Evolutionary conservation across 805 yeast genomes (phyloP), one percentile per base, ranked within the genome.

Genomic region (Komagataella ulmi): DNA sequence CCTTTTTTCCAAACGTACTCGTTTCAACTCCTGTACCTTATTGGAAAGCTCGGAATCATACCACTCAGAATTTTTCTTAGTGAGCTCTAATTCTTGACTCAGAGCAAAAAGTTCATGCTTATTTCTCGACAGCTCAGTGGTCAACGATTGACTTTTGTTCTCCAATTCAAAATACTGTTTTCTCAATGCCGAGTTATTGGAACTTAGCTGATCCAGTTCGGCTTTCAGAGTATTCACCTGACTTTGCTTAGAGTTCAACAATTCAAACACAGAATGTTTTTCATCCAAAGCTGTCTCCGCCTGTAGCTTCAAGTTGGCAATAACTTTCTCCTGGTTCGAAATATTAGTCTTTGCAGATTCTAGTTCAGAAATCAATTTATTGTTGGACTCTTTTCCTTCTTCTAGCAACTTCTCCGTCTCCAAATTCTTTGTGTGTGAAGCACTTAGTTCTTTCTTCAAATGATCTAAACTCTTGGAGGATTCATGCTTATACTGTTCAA

Each of bases 151-250:
- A 47, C 58, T 59, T 3, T 43, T 30, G 7, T 53, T 46, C 44
- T 53, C 53, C 44, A 53, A 47, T 2, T 72, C 74, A 45, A 74
- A 58, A 23, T 76, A 58, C 52, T 72, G 71, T 3, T 63, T 54
- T 45, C 77, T 72, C 3, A 76, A 58, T 64, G 73, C 65, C 17
- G 66, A 70, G 53, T 70, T 76, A 50, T 65, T 67, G 44, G 66
- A 62, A 17, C 70, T 65, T 17, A 71, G 56, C n/a, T 68, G 61
- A 21, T 67, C 70, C 5, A 75, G 51, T 50, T 77, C 80, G 51
- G 70, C 76, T 40, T 64, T 63, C 6, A 70, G 56, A 7, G 59
- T 61, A 4, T 59, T 61, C 10, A 67, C 55, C 51, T 71, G 70
- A 44, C 61, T 63, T 53, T 70, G 72, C 53, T 69, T 71, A 45